Conservation (phyloP, 306 rosid genomes). For the Lathyrus tuberosus region DNA sequence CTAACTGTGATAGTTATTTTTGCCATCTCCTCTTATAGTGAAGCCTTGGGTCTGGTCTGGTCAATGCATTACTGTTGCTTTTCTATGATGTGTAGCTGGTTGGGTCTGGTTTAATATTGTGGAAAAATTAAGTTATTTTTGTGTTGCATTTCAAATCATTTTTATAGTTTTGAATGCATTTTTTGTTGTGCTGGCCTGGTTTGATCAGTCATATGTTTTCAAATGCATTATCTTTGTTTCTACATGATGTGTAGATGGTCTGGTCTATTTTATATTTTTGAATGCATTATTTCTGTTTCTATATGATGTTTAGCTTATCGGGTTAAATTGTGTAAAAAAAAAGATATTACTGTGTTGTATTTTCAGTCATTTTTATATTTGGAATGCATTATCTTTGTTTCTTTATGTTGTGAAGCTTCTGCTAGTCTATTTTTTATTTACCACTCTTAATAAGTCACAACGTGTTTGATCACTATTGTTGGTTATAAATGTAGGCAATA, state of each 20-base stretch:
- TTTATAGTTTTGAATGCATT: neutral
- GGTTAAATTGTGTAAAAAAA: neutral
- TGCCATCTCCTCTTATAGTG: too few relatives aligned
- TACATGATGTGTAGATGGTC: neutral
- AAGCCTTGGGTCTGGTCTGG: neutral
- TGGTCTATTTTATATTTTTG: neutral
- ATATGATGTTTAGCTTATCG: neutral
- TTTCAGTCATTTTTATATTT: slow-evolving; percentile 20
- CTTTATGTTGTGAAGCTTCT: slow-evolving; percentile 24
- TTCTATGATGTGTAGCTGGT: neutral
- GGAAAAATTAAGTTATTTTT: neutral
- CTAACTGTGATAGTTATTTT: too few relatives aligned
- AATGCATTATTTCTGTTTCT: slow-evolving; percentile 8
- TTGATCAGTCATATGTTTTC: neutral
- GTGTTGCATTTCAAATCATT: neutral
- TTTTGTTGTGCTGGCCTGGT: neutral
- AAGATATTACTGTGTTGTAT: neutral
- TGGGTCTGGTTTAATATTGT: neutral
- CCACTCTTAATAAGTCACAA: slow-evolving; percentile 32
- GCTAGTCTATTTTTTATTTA: slow-evolving; percentile 1
- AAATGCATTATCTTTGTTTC: neutral
- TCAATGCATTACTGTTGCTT: neutral
- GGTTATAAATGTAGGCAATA: slow-evolving; percentile 67
- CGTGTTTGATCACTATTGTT: slow-evolving; percentile 27
- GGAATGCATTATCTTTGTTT: slow-evolving; percentile 35